Evolutionary conservation across 2,329 filamentous ascomycete genomes (phyloP).

Genomic region (Rachicladosporium sp.): DNA sequence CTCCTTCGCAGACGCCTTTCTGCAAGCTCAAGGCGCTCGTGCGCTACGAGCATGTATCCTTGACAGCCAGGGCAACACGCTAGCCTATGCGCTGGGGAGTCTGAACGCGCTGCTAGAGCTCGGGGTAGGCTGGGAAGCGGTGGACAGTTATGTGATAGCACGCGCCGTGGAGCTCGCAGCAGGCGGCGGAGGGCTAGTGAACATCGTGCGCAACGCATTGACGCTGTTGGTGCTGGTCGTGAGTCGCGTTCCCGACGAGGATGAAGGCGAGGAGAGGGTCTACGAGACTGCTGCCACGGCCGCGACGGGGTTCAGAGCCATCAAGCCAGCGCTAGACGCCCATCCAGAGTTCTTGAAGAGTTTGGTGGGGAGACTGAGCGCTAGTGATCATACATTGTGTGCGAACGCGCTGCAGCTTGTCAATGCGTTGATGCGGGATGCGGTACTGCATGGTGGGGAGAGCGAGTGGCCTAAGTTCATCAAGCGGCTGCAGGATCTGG

Average conservation of each 20-base stretch:
- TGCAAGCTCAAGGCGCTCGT: conserved; percentile 71
- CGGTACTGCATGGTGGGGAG: conserved; percentile 62
- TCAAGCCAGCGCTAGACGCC: conserved; percentile 82
- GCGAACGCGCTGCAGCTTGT: conserved; percentile 91
- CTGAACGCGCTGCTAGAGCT: conserved; percentile 80
- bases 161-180: too few species aligned
- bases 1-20: conserved; percentile 92
- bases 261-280: conserved; percentile 28
- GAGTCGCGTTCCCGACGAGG: conserved; percentile 34
- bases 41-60: conserved; percentile 75
- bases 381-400: conserved; percentile 88
- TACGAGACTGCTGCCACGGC: conserved; percentile 37
- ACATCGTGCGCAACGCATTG: conserved; percentile 93
- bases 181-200: conserved; percentile 50
- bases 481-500: conserved; percentile 82
- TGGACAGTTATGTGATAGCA: conserved; percentile 33
- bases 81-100: conserved; percentile 89
- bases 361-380: conserved; percentile 81
- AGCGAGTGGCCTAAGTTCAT: conserved; percentile 94
- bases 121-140: conserved; percentile 94
- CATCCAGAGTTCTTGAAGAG: conserved; percentile 92
- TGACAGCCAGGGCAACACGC: conserved; percentile 76
- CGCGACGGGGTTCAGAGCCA: conserved; percentile 69
- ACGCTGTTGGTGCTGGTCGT: conserved; percentile 90
- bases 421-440: conserved; percentile 88